These are phyloP conservation scores for Pharnaceum exiguum DNA, from an alignment of 148 eudicot genomes.

Conservation along the genomic window DNA sequence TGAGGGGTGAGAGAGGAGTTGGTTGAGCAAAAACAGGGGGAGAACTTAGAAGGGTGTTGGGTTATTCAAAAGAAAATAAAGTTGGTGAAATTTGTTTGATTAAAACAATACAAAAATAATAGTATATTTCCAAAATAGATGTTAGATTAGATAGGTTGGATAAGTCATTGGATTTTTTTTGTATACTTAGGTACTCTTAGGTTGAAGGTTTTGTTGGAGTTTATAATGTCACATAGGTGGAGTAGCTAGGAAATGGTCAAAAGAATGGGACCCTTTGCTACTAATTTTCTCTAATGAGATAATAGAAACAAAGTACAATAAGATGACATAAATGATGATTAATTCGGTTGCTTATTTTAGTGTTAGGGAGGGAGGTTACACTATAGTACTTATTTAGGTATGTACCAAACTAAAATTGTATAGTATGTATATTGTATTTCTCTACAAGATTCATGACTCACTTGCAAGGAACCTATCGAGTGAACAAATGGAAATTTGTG, in stretches of 20 bases:
- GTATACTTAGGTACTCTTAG: background rate
- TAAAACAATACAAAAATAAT: background rate
- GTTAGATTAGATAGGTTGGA: constrained; percentile 17
- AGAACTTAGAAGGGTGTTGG: background rate
- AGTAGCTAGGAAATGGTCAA: constrained; percentile 26
- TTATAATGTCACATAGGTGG: constrained; percentile 11
- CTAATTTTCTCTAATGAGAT: background rate
- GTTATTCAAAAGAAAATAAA: constrained; percentile 8
- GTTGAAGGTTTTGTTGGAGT: constrained; percentile 1
- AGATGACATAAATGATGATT: background rate
- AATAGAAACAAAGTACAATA: constrained; percentile 17
- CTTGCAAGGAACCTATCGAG: background rate
- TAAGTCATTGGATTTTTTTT: background rate
- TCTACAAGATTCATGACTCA: too few species aligned
- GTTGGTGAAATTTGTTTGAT: constrained; percentile 15
- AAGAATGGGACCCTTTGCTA: background rate
- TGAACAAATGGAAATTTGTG: constrained; percentile 5
- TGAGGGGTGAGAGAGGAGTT: constrained; percentile 10
- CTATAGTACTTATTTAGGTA: background rate
- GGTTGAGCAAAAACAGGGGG: constrained; percentile 22
- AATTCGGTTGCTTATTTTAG: background rate
- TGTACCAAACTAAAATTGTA: constrained; percentile 17
- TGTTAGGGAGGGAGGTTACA: constrained; percentile 9
- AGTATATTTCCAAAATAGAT: constrained; percentile 21
- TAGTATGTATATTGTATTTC: too few species aligned